Evolutionary conservation across 192 early-diverging fungal genomes (phyloP).

Genomic region (Geosiphon pyriformis): DNA sequence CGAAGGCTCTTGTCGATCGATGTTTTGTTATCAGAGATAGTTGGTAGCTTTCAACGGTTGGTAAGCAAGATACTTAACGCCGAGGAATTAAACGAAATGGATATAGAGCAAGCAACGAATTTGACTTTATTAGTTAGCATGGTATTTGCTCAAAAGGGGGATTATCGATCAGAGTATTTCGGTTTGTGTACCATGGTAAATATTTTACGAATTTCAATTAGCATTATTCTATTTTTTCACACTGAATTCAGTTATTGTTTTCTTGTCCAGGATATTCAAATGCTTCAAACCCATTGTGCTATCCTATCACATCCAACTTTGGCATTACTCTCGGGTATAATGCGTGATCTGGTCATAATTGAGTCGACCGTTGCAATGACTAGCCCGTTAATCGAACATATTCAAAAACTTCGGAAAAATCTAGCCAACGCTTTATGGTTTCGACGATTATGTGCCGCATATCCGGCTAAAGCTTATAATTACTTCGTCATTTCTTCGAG

Average conservation of each 20-base stretch:
- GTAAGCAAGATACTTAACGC: constrained; percentile 13
- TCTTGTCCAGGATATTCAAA: constrained; percentile 23
- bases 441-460: constrained; percentile 7
- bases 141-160: constrained; percentile 32
- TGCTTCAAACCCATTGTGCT: constrained; percentile 16
- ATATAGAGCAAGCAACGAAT: constrained; percentile 31
- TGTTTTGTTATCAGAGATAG: constrained; percentile 22
- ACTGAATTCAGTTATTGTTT: background rate
- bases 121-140: constrained; percentile 31
- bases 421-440: constrained; percentile 17
- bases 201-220: background rate
- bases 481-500: constrained; percentile 2
- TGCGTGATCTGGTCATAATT: constrained; percentile 20
- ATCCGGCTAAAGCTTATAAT: constrained; percentile 7
- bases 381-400: background rate
- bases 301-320: background rate
- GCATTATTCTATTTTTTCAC: background rate
- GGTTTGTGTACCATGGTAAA: constrained; percentile 11
- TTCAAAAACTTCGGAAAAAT: background rate
- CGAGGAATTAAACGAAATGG: constrained; percentile 12
- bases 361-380: background rate
- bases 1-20: constrained; percentile 19
- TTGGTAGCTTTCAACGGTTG: constrained; percentile 25
- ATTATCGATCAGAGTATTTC: background rate
- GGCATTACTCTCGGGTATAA: constrained; percentile 3